Evolutionary conservation across 805 yeast genomes (phyloP), one percentile per base, ranked within the genome.

Genomic region (Barnettozyma wickerhamii): DNA sequence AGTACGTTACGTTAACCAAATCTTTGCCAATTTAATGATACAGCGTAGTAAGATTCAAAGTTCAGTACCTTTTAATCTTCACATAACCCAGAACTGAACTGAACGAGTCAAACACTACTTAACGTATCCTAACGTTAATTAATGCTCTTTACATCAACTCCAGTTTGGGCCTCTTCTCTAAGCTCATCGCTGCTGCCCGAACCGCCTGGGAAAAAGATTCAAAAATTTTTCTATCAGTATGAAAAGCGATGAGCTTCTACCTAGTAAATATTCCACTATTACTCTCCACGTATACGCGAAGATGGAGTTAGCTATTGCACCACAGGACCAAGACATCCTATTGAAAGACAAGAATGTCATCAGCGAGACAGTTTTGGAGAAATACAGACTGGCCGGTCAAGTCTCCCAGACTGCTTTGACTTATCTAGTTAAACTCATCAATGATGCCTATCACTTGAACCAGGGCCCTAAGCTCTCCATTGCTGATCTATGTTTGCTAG

Each of bases 301-400:
- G 13, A 82, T 82, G 90, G 89, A 83, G 60, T 72, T 84, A 60
- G 85, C 87, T 35, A 76, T 83, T 49, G 81, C 84, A 41, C 80
- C 77, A 56, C 82, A 77, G 53, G 93, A 85, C 55, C 81, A 84
- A 38, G 81, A 84, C 52, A 66, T 81, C 50, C 71, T 87, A 45
- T 70, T 88, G 50, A 79, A 78, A 51, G 81, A 81, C 47, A 86
- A 78, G 59, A 88, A 88, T 61, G 73, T 78, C 31, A 71, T 88
- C 49, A 70, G 69, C 50, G 79, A 71, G 23, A 46, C 72, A 14
- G 81, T 82, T 10, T 59, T 87, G 20, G 91, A 83, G 51, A 90
- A 89, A 65, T 89, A 90, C 65, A 76, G 95, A 64, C 70, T 79
- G 37, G 96, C 96, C 5, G 97, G 96, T 35, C 88, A 85, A 63